phyloP scores from a whole-genome alignment of 2,329 filamentous ascomycete genomes.

The Trichoderma pleuroti region DNA sequence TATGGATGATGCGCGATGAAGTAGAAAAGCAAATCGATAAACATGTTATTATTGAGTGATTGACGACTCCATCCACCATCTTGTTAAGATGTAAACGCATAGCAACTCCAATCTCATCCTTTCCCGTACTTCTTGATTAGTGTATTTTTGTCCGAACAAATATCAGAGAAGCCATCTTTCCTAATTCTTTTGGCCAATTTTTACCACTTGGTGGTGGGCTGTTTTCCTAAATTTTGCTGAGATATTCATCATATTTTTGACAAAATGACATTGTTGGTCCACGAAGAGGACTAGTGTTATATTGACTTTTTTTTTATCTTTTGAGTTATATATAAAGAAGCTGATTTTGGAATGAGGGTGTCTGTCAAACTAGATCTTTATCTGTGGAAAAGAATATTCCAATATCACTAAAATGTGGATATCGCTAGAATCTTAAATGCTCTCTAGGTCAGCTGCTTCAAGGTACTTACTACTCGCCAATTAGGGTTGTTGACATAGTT shows the following conservation, averaged over 20 bases:
- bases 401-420: background rate
- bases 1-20: background rate
- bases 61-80: background rate
- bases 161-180: background rate
- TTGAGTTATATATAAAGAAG: background rate
- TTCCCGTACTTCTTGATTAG: background rate
- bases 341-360: background rate
- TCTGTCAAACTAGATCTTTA: background rate
- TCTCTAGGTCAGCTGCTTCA: background rate
- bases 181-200: background rate
- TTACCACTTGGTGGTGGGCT: background rate
- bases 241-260: background rate
- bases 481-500: background rate
- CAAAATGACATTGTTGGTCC: background rate
- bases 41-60: background rate
- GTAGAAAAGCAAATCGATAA: background rate
- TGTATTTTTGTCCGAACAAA: background rate
- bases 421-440: background rate
- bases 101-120: background rate
- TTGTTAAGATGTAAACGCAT: background rate
- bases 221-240: background rate
- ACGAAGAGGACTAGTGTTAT: background rate
- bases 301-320: background rate
- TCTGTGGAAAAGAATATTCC: background rate
- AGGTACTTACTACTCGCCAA: background rate